Conservation (phyloP, 2,329 filamentous ascomycete genomes). For the Albophoma yamanashiensis region DNA sequence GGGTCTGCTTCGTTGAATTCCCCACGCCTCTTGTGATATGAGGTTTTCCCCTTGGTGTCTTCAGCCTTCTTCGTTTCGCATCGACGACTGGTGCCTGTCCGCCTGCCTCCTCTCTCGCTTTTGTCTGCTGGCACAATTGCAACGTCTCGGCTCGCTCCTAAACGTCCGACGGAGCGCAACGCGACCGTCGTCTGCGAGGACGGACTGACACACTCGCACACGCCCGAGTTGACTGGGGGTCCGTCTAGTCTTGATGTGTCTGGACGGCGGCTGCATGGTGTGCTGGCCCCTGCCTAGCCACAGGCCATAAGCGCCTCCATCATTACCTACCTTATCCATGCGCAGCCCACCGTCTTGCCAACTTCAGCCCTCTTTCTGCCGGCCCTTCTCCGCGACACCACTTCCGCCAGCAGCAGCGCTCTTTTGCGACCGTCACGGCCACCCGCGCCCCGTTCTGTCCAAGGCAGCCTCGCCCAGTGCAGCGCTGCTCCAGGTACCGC, state of each 20-base stretch:
- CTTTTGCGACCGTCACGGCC: background rate
- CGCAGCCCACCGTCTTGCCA: background rate
- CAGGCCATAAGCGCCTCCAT: background rate
- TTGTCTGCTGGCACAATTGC: background rate
- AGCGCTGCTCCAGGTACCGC: background rate
- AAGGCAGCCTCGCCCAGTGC: background rate
- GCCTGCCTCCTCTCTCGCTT: background rate
- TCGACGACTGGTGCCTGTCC: background rate
- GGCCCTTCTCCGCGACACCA: constrained; percentile 1
- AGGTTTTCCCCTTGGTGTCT: background rate
- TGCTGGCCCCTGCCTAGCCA: background rate
- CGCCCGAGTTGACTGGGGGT: background rate
- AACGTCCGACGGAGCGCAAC: background rate
- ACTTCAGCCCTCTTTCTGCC: background rate
- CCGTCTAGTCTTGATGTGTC: background rate
- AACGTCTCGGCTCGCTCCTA: background rate
- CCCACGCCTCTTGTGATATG: background rate
- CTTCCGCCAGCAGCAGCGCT: background rate
- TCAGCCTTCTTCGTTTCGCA: background rate
- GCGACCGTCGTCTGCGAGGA: background rate
- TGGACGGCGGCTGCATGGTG: background rate
- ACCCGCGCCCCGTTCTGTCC: background rate
- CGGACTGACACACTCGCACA: background rate
- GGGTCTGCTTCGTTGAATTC: background rate
- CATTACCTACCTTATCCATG: background rate